Conservation (phyloP, 305 asterid genomes). For the Andrographis paniculata region DNA sequence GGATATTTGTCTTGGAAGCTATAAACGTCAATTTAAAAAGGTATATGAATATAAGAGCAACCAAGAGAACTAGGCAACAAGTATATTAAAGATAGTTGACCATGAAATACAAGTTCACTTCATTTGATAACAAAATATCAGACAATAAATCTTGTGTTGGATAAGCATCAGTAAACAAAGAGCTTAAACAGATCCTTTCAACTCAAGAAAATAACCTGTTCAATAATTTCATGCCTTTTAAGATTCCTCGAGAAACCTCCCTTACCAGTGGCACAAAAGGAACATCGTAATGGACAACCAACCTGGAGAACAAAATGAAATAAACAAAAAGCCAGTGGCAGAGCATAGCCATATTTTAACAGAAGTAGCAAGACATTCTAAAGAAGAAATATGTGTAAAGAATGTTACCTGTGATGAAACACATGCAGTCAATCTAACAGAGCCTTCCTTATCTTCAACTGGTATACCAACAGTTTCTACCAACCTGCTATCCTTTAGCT, state of each 20-base stretch:
- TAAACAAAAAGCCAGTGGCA: not conserved
- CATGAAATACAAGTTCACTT: too few species aligned
- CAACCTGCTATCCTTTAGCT: slow-evolving; percentile 72
- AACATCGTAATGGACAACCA: slow-evolving; percentile 89
- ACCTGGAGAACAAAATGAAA: slow-evolving; percentile 41
- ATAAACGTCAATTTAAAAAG: too few species aligned
- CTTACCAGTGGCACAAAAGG: slow-evolving; percentile 95
- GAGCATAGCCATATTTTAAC: slow-evolving; percentile 1
- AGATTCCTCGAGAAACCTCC: slow-evolving; percentile 95
- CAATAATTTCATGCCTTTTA: slow-evolving; percentile 85
- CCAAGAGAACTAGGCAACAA: too few species aligned
- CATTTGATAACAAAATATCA: too few species aligned
- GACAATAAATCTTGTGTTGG: too few species aligned
- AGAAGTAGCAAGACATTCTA: slow-evolving; percentile 6
- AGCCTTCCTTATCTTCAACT: slow-evolving; percentile 57
- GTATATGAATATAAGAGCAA: too few species aligned
- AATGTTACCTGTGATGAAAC: slow-evolving; percentile 86
- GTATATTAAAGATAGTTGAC: too few species aligned
- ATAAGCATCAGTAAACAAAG: too few species aligned
- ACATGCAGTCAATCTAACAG: slow-evolving; percentile 83
- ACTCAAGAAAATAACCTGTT: slow-evolving; percentile 46
- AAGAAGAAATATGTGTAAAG: slow-evolving; percentile 9
- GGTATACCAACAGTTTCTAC: slow-evolving; percentile 99
- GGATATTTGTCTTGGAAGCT: too few species aligned
- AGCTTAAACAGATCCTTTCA: not conserved